Base-by-base conservation (phyloP, 371 early-diverging fungal genomes). In the Coemansia sp. region DNA sequence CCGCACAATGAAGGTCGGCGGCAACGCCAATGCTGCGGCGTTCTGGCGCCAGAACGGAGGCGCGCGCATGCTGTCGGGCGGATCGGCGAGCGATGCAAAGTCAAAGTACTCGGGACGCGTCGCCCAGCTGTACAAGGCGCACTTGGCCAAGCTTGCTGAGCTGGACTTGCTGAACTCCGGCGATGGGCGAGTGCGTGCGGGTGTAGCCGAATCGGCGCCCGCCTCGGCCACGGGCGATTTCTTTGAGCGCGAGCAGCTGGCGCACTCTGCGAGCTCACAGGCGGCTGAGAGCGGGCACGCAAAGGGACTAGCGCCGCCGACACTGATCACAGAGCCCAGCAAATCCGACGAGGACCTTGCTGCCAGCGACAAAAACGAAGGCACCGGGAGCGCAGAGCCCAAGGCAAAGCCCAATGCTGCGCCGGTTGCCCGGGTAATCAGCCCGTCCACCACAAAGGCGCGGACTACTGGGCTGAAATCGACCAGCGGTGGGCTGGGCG, bases 1-100 rank as follows among this genome's bases (percentile, higher is more conserved):
- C 42, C 88, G 97, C 31, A 80, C 85, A 33, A 95, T 97, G 97
- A 94, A 95, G 71, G 79, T 84, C 4, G 84, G 87, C 50, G 89
- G 89, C 7, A 81, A 82, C 36, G 61, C 61, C 34, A 84, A 86
- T 35, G 89, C 93, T 8, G 74, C 83, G 3, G 94, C 91, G 63
- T 94, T 88, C 65, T 93, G 26, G 26, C 26, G 26, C 26, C 26
- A 26, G 66, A 79, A 88, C 61, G 85, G 85, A 4, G 77, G 83
- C 12, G 63, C 71, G 0, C 57, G 66, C 12, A 66, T 68, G 34
- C 79, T 74, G 34, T 57, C 71, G 5, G 59, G 66, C 3, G 68
- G 69, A 39, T 75, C 77, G 11, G 80, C 66, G 52, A 88, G 86
- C 50, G 95, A 95, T 63, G 89, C 90, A 2, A 91, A 91, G 69